Evolutionary conservation across 192 early-diverging fungal species (phyloP).

Genomic region (Coemansia biformis): DNA sequence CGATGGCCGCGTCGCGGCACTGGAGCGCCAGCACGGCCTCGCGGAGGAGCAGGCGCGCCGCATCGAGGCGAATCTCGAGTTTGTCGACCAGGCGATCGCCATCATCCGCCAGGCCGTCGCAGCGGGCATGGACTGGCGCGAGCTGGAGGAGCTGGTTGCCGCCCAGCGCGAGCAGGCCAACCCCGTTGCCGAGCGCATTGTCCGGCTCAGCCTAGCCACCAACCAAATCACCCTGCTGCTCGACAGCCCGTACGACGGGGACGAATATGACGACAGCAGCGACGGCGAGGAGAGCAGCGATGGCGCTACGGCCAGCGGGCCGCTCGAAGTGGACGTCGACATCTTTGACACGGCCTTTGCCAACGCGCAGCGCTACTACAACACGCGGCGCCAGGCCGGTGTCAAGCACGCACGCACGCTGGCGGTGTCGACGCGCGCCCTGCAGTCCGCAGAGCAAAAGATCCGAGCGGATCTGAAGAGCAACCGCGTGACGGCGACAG

Average conservation of each 20-base stretch:
- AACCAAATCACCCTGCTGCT: constrained; percentile 75
- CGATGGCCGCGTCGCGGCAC: constrained; percentile 65
- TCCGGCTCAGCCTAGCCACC: constrained; percentile 64
- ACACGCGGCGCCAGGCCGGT: constrained; percentile 72
- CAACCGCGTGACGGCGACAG: constrained; percentile 67
- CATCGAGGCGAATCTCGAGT: constrained; percentile 78
- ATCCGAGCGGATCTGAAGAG: constrained; percentile 75
- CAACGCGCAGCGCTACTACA: constrained; percentile 88
- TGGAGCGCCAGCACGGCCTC: constrained; percentile 65
- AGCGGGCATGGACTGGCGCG: constrained; percentile 93
- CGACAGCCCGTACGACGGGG: constrained; percentile 50
- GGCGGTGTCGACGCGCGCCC: constrained; percentile 74
- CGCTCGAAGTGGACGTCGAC: constrained; percentile 70
- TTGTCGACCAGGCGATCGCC: constrained; percentile 82
- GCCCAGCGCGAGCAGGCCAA: constrained; percentile 76
- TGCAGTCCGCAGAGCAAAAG: constrained; percentile 88
- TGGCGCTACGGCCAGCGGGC: constrained; percentile 34
- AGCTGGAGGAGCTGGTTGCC: constrained; percentile 79
- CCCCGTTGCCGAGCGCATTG: constrained; percentile 74
- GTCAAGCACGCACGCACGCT: constrained; percentile 89
- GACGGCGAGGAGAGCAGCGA: constrained; percentile 36
- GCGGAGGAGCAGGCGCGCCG: constrained; percentile 72
- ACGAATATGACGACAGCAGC: constrained; percentile 50
- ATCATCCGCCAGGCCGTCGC: constrained; percentile 85
- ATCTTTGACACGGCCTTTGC: constrained; percentile 83